Evolutionary conservation across 2,329 filamentous ascomycete genomes (phyloP).

Genomic region (Mollisiaceae sp.): DNA sequence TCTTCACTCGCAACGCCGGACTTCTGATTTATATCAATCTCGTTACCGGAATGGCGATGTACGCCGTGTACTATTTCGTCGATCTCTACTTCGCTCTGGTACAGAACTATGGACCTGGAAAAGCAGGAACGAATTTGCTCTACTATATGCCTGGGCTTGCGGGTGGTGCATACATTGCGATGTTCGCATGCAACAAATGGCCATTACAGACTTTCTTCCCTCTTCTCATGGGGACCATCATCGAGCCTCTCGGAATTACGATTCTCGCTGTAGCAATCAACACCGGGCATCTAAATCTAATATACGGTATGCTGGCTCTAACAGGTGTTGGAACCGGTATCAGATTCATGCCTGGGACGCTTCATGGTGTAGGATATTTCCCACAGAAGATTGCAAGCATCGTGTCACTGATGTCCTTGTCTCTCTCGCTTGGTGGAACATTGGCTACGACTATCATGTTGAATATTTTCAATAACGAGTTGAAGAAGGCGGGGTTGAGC

Average conservation of each 20-base stretch:
- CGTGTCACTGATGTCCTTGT: slow-evolving; percentile 63
- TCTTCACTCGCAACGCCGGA: slow-evolving; percentile 61
- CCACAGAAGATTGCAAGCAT: slow-evolving; percentile 61
- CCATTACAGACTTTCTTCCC: slow-evolving; percentile 66
- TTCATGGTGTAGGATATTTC: slow-evolving; percentile 69
- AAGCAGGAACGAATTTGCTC: slow-evolving; percentile 62
- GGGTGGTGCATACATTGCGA: slow-evolving; percentile 62
- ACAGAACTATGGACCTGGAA: slow-evolving; percentile 53
- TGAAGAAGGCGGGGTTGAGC: slow-evolving; percentile 14
- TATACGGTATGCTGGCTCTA: slow-evolving; percentile 71
- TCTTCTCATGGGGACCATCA: slow-evolving; percentile 59
- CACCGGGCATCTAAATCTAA: slow-evolving; percentile 51
- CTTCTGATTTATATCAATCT: slow-evolving; percentile 69
- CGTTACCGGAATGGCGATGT: slow-evolving; percentile 48
- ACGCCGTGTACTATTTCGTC: slow-evolving; percentile 69
- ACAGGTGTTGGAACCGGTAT: slow-evolving; percentile 67
- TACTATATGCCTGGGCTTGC: slow-evolving; percentile 68
- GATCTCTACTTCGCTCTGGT: slow-evolving; percentile 71
- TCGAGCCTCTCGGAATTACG: slow-evolving; percentile 63
- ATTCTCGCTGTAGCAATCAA: slow-evolving; percentile 63
- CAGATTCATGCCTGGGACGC: slow-evolving; percentile 64
- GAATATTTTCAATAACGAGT: slow-evolving; percentile 68
- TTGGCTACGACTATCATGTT: slow-evolving; percentile 71
- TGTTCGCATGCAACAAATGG: slow-evolving; percentile 64
- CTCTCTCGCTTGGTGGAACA: slow-evolving; percentile 67